Conservation (phyloP, 192 early-diverging fungal species). For the Cladochytrium replicatum region DNA sequence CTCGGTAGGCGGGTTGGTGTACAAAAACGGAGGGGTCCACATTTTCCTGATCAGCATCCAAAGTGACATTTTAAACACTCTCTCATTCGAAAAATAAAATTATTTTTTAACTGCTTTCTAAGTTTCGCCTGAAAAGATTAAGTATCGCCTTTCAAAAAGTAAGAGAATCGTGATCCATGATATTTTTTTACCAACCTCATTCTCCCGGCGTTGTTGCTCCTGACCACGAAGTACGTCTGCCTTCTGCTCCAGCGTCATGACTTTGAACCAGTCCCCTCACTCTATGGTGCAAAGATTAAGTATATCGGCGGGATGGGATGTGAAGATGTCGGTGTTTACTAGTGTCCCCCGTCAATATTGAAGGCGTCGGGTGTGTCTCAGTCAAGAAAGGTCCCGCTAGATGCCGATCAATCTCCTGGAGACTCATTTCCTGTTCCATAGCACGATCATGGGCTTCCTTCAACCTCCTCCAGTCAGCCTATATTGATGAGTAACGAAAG, state of each 20-base stretch:
- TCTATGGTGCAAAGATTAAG: conserved; percentile 17
- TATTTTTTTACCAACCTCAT: conserved; percentile 17
- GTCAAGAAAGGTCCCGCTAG: conserved; percentile 43
- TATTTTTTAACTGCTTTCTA: too few relatives aligned
- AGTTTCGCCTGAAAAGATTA: too few relatives aligned
- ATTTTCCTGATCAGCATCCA: too few relatives aligned
- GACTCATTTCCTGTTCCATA: too few relatives aligned
- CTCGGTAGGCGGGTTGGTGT: conserved; percentile 41
- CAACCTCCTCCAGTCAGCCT: too few relatives aligned
- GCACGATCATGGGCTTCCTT: too few relatives aligned
- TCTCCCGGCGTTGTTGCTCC: conserved; percentile 36
- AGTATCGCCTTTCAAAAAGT: too few relatives aligned
- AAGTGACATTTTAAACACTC: too few relatives aligned
- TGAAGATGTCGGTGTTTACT: too few relatives aligned
- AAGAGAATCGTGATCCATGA: not conserved
- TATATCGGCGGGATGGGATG: not conserved
- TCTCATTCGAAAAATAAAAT: too few relatives aligned
- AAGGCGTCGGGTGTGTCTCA: conserved; percentile 40
- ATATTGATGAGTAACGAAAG: not conserved
- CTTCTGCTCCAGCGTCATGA: conserved; percentile 38
- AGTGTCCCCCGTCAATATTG: conserved; percentile 39
- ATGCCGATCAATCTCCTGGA: conserved; percentile 24
- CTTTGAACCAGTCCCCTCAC: conserved; percentile 49
- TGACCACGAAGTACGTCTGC: conserved; percentile 26
- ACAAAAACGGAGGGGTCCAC: too few relatives aligned